Base-by-base conservation (phyloP, 305 asterid species). In the Striga hermonthica region DNA sequence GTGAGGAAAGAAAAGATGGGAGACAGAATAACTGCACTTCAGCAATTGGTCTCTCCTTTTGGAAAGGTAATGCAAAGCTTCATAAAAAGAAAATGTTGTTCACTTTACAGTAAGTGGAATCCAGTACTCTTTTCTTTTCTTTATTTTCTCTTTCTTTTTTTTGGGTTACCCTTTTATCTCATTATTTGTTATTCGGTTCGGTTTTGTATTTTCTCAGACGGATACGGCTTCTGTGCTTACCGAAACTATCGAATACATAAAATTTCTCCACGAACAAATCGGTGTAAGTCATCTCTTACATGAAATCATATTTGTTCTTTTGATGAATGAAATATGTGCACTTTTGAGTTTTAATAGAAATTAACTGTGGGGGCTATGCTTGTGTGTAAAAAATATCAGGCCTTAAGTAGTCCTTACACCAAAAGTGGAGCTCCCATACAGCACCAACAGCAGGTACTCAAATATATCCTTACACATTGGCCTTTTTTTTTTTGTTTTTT, bases 1-100 rank as follows among this genome's bases (percentile, higher is more conserved):
- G 98, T 84, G 79, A 84, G 95, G 80, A 92, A 92, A 84, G 98
- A 92, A 86, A 92, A 90, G 90, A 84, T 92, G 96, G 98, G 98
- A 80, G 98, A 92, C 97, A 88, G 98, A 92, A 88, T 92, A 87
- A 92, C 97, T 75, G 96, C 98, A 64, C 95, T 92, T 69, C 98
- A 92, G 83, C 98, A 92, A 90, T 90, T 92, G 80, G 97, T 92
- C 76, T 87, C 98, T 55, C 98, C 98, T 87, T 92, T 92, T 80
- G 98, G 98, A 80, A 92, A 92, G 96, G 98, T 90, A 71, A 53
- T 48, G 14, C 31, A 22, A 22, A 22, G 31, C 31, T 22, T 22
- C 31, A 22, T 22, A 22, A 22, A 22, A 22, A 22, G 31, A 22
- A 22, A 22, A 22, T 22, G 31, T 22, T 22, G 31, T 0, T 22